Conservation (phyloP, 1,284 basidiomycete species). For the Thelephora terrestris region DNA sequence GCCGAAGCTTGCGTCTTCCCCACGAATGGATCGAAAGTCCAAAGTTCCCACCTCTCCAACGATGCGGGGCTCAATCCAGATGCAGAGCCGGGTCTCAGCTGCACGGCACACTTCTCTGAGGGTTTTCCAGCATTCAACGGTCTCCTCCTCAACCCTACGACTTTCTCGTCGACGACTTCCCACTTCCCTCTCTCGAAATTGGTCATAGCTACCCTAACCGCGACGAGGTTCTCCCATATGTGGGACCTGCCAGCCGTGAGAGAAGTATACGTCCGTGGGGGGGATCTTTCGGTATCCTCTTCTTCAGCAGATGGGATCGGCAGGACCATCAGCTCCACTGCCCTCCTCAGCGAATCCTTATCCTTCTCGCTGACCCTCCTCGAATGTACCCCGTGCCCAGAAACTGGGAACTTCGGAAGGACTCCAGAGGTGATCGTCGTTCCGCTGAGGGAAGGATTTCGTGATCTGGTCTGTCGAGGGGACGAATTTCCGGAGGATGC, state of each 20-base stretch:
- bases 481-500: slow-evolving; percentile 33
- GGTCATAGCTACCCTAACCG: slow-evolving; percentile 45
- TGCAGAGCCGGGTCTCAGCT: slow-evolving; percentile 12
- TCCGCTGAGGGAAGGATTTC: slow-evolving; percentile 27
- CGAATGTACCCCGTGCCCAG: slow-evolving; percentile 67
- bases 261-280: too few relatives aligned
- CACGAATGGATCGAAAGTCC: slow-evolving; percentile 56
- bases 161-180: slow-evolving; percentile 43
- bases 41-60: slow-evolving; percentile 72
- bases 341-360: slow-evolving; percentile 1
- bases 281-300: background rate
- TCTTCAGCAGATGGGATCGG: background rate
- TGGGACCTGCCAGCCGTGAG: slow-evolving; percentile 14
- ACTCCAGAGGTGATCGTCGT: slow-evolving; percentile 33
- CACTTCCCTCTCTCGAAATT: slow-evolving; percentile 65
- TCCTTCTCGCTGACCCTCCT: slow-evolving; percentile 59
- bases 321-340: background rate
- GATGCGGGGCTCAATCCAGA: slow-evolving; percentile 49
- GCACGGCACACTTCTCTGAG: slow-evolving; percentile 3
- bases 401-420: slow-evolving; percentile 55
- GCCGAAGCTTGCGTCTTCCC: slow-evolving; percentile 38
- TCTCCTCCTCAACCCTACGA: slow-evolving; percentile 58
- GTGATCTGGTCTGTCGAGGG: slow-evolving; percentile 34
- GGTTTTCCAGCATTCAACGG: slow-evolving; percentile 20
- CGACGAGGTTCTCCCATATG: slow-evolving; percentile 44